Evolutionary conservation across 345 rosid genomes (phyloP).

Genomic region (Camelina laxa): DNA sequence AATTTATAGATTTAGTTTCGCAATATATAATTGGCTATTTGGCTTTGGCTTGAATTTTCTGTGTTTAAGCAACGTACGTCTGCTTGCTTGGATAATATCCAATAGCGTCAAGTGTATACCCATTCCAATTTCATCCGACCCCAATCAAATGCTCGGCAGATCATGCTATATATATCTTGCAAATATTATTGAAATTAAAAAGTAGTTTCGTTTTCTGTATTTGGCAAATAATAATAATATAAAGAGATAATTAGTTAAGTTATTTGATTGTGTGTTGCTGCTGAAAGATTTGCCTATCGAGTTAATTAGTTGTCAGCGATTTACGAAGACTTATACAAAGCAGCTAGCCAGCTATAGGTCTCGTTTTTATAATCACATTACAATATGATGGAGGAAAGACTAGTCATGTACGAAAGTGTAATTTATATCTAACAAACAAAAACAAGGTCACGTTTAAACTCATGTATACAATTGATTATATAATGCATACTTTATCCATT

Average conservation of each 20-base stretch:
- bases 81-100: constrained; percentile 4
- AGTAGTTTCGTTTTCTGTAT: too few species aligned
- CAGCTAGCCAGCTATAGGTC: constrained; percentile 1
- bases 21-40: background rate
- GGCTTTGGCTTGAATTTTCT: background rate
- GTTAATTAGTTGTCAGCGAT: background rate
- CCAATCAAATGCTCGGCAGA: too few species aligned
- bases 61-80: constrained; percentile 5
- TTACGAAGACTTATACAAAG: constrained; percentile 16
- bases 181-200: too few species aligned
- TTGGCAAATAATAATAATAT: too few species aligned
- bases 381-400: background rate
- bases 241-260: too few species aligned
- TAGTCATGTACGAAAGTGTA: background rate
- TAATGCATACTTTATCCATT: background rate
- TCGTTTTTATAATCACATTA: constrained; percentile 9
- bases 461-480: background rate
- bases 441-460: background rate
- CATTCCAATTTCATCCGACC: too few species aligned
- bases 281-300: constrained; percentile 2
- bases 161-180: too few species aligned
- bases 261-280: constrained; percentile 25
- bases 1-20: background rate
- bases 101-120: too few species aligned
- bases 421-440: background rate